Evolutionary conservation across 1,139 yeast genomes (phyloP), one percentile per base, ranked within the genome.

Genomic region (Kurtzmaniella quercitrusa): DNA sequence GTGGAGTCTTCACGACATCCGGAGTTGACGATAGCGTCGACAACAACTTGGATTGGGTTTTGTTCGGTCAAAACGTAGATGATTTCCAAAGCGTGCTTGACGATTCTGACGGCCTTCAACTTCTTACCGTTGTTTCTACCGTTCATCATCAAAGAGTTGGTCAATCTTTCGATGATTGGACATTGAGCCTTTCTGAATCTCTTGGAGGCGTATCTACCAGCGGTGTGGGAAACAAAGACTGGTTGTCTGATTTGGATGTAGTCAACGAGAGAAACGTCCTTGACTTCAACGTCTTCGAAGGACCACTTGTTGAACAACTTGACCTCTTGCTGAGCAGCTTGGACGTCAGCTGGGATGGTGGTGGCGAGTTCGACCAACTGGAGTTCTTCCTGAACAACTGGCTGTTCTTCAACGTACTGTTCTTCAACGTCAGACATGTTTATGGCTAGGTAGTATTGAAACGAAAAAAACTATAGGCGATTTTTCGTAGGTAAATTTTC

Each of bases 81-180:
- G 82, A 94, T 94, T 76, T 93, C 98, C 71, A 93, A 80, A 65
- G 98, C 93, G 83, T 93, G 98, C 84, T 93, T 88, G 74, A 94
- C 89, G 73, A 94, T 94, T 85, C 98, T 91, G 64, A 93, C 98
- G 66, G 99, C 98, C 88, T 93, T 91, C 76, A 94, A 88, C 82
- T 94, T 94, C 85, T 94, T 94, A 85, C 99, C 99, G 85, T 94
- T 94, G 94, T 94, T 94, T 84, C 98, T 93, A 82, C 99, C 99
- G 85, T 94, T 89, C 98, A 94, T 94, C 98, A 94, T 94, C 71
- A 94, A 82, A 56, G 98, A 87, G 93, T 93, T 93, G 79, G 98
- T 91, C 74, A 94, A 84, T 84, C 99, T 93, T 84, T 94, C 99
- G 63, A 94, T 76, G 72, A 94, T 84, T 68, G 98, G 98, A 81